A percentile compares a stretch with the other conserved stretches of the same genome.
Evolutionary conservation across 148 eudicot species (phyloP).

Genomic region (Fagopyrum tataricum): DNA sequence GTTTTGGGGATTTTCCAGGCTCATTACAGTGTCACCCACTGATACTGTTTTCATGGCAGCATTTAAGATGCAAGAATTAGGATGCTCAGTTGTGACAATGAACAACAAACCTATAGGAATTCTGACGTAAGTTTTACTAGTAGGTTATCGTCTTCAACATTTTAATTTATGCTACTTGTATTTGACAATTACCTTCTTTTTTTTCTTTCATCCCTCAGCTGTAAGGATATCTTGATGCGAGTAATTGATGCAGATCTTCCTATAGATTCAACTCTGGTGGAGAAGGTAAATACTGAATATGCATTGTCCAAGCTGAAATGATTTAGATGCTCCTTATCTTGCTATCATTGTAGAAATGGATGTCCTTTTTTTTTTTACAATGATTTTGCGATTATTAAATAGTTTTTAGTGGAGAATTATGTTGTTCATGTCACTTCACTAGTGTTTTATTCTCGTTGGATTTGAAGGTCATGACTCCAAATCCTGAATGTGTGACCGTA

Average conservation of each 20-base stretch:
- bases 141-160: not conserved
- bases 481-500: constrained; percentile 9
- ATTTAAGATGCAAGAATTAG: constrained; percentile 81
- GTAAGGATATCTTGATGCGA: constrained; percentile 91
- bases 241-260: constrained; percentile 74
- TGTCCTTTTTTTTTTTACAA: not conserved
- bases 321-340: too few species aligned
- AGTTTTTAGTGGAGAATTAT: not conserved
- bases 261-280: constrained; percentile 71
- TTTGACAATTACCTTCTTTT: not conserved
- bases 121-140: constrained; percentile 52
- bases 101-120: constrained; percentile 88
- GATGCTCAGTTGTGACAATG: constrained; percentile 73
- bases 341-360: not conserved
- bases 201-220: constrained; percentile 28
- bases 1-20: constrained; percentile 30
- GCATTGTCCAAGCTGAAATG: too few species aligned
- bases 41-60: constrained; percentile 77
- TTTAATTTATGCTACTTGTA: not conserved
- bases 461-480: constrained; percentile 10
- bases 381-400: not conserved
- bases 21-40: constrained; percentile 73
- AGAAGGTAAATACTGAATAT: constrained; percentile 50
- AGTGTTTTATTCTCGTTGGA: not conserved
- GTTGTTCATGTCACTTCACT: not conserved